phyloP scores from a whole-genome alignment of 805 yeast genomes.

The Wickerhamiella nectarea region DNA sequence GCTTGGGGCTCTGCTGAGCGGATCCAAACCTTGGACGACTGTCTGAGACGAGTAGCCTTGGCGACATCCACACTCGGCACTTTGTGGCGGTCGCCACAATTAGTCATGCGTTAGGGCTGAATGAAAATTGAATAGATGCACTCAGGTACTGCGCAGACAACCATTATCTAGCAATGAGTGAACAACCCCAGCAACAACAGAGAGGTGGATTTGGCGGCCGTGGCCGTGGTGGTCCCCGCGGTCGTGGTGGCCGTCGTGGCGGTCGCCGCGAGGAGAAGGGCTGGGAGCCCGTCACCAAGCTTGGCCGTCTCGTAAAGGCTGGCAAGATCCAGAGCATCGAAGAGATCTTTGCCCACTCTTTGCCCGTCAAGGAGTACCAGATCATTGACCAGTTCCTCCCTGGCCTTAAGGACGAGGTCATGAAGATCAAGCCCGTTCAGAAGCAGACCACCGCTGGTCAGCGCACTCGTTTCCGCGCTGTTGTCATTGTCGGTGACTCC shows the following conservation, averaged over 20 bases:
- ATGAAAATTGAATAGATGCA: not conserved
- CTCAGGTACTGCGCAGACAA: not conserved
- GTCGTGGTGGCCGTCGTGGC: constrained; percentile 48
- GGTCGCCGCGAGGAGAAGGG: constrained; percentile 94
- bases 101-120: not conserved
- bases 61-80: no score
- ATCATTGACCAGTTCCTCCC: constrained; percentile 95
- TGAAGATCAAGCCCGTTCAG: constrained; percentile 99
- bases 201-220: constrained; percentile 14
- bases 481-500: constrained; percentile 97
- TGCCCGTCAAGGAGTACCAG: constrained; percentile 99
- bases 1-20: no score
- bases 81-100: no score
- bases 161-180: constrained; percentile 5
- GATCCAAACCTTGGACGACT: no score
- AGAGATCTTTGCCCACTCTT: constrained; percentile 98
- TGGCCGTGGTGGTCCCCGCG: constrained; percentile 26
- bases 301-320: constrained; percentile 98
- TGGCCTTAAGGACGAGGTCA: constrained; percentile 92
- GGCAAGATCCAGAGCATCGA: constrained; percentile 93
- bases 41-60: no score
- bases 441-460: constrained; percentile 99
- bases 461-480: constrained; percentile 99
- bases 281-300: constrained; percentile 99
- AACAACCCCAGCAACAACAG: constrained; percentile 6